Evolutionary conservation across 495 filamentous ascomycete species (phyloP).

Genomic region (Lasiosphaeria miniovina): DNA sequence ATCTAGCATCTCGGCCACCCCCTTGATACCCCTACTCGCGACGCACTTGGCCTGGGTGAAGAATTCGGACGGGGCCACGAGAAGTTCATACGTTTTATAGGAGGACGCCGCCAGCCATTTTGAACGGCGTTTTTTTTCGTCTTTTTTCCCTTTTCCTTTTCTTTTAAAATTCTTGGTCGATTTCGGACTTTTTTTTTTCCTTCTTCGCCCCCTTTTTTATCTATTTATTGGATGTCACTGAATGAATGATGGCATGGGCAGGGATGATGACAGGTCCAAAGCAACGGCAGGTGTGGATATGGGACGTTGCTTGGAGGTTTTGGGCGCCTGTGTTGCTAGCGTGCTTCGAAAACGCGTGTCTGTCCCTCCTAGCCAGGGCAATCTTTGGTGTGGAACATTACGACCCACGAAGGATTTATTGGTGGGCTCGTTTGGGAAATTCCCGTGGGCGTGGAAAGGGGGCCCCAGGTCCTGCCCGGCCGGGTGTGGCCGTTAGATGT

Average conservation of each 20-base stretch:
- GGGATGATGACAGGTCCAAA: background rate
- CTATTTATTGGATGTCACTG: slow-evolving; percentile 3
- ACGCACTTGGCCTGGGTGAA: background rate
- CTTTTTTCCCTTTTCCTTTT: slow-evolving; percentile 1
- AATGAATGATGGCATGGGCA: background rate
- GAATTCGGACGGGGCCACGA: background rate
- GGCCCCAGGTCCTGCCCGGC: too few species aligned
- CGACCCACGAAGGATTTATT: too few species aligned
- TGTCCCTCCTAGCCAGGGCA: too few species aligned
- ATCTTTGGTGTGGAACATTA: too few species aligned
- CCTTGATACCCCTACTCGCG: background rate
- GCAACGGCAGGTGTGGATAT: background rate
- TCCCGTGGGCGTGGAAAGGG: too few species aligned
- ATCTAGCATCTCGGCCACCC: background rate
- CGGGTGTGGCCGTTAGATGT: too few species aligned
- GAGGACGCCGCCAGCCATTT: background rate
- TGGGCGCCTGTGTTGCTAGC: background rate
- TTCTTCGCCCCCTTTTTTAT: background rate
- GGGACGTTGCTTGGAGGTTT: background rate
- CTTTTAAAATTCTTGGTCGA: slow-evolving; percentile 6
- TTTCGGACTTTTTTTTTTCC: slow-evolving; percentile 3
- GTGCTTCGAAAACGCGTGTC: too few species aligned
- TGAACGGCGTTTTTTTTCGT: background rate
- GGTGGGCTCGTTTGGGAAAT: too few species aligned
- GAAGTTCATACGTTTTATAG: background rate